Evolutionary conservation across 169 alveolate species (phyloP), one percentile per base, ranked within the genome.

Genomic region (Babesia bigemina): DNA sequence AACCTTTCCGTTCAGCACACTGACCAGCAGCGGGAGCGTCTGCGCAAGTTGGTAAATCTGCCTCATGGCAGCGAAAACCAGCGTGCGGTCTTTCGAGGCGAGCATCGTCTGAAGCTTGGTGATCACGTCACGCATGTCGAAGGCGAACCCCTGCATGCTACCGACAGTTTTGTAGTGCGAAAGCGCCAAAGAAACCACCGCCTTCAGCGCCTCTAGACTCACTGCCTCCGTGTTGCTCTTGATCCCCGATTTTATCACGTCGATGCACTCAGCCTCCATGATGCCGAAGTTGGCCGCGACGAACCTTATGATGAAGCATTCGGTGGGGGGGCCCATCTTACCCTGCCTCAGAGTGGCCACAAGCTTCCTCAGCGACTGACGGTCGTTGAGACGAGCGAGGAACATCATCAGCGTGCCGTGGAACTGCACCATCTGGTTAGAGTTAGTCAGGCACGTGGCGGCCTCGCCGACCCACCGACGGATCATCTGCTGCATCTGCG

Each of bases 391-490:
- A 58, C 96, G 94, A 53, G 97, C 88, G 66, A 95, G 96, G 62
- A 92, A 96, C 65, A 98, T 86, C 59, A 98, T 94, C 26, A 96
- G 90, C 69, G 97, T 85, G 53, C 99, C 99, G 78, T 98, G 99
- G 52, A 87, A 96, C 53, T 97, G 97, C 48, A 96, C 96, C 95
- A 95, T 95, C 50, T 94, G 92, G 85, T 93, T 93, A 60, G 92
- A 77, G 83, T 90, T 90, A 63, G 86, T 92, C 59, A 91, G 91
- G 84, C 94, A 96, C 85, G 93, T 96, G 86, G 92, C 89, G 78
- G 83, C 87, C 70, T 91, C 96, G 63, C 86, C 84, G 22, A 85
- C 83, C 97, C 96, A 93, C 53, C 96, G 88, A 85, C 92, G 94
- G 11, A 96, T 97, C 56, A 94, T 92, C 39, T 95, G 98, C 33